Percentiles rank a stretch among this genome's conserved stretches.
Conservation (phyloP, 2,329 filamentous ascomycete species). For the Pseudocercospora pini-densiflorae region DNA sequence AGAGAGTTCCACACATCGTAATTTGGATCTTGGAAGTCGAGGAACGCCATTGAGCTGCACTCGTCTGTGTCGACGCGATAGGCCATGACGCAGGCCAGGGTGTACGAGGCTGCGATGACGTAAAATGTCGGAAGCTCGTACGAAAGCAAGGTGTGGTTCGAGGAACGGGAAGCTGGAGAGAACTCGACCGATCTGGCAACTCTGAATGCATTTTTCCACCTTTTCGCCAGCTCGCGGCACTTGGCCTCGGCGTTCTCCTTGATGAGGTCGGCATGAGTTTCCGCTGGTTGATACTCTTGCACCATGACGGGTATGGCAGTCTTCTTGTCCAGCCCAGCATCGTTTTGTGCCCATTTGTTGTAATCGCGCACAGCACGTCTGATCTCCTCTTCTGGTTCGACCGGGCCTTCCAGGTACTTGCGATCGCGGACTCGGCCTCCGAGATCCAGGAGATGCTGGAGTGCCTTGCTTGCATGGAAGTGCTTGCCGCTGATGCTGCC, state of each 20-base stretch:
- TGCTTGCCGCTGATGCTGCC: constrained; percentile 46
- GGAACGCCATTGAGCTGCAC: constrained; percentile 50
- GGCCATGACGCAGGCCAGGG: constrained; percentile 58
- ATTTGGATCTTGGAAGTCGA: constrained; percentile 57
- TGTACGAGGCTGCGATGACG: constrained; percentile 59
- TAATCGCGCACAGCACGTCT: constrained; percentile 47
- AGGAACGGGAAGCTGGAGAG: constrained; percentile 25
- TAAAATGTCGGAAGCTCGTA: constrained; percentile 55
- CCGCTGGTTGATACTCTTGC: constrained; percentile 47
- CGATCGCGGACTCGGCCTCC: constrained; percentile 57
- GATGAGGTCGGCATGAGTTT: constrained; percentile 46
- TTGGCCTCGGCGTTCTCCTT: constrained; percentile 50
- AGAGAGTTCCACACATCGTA: constrained; percentile 66
- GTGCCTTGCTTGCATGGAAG: constrained; percentile 57
- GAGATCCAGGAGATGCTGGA: constrained; percentile 55
- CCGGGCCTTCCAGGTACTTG: constrained; percentile 39
- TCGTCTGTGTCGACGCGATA: constrained; percentile 48
- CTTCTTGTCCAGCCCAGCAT: constrained; percentile 48
- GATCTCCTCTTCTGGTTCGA: constrained; percentile 30
- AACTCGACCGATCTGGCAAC: constrained; percentile 35
- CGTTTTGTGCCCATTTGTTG: constrained; percentile 58
- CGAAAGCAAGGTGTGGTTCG: constrained; percentile 24
- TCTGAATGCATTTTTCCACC: constrained; percentile 47
- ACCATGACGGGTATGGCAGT: constrained; percentile 49
- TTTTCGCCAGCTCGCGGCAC: constrained; percentile 49